Percentiles rank a stretch among this genome's conserved stretches.
These are phyloP conservation scores for Nitzschia palea DNA, from an alignment of 108 stramenopile species.

Conservation along the genomic window DNA sequence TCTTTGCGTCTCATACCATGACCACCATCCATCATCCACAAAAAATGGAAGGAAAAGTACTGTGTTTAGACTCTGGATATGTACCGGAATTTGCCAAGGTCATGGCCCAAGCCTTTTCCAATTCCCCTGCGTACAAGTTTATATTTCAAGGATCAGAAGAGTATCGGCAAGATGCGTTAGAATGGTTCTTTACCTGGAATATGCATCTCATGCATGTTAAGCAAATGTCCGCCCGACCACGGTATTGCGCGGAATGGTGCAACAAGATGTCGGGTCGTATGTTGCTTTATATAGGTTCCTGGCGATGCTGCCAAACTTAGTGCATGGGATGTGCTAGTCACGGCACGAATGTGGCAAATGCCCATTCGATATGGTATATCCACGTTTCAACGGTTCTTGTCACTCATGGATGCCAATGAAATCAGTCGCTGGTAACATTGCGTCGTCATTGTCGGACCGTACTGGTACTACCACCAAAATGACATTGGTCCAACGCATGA, in stretches of 20 bases:
- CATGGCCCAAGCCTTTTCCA: conserved; percentile 22
- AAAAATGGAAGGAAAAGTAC: not conserved
- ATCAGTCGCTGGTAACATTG: too few relatives aligned
- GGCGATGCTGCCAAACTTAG: not conserved
- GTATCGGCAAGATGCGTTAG: conserved; percentile 18
- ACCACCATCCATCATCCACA: too few relatives aligned
- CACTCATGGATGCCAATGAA: not conserved
- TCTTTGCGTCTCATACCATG: too few relatives aligned
- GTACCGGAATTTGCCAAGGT: conserved; percentile 22
- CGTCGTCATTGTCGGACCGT: not conserved
- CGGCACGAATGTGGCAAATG: conserved; percentile 8
- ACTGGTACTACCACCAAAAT: not conserved
- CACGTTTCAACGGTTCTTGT: conserved; percentile 9
- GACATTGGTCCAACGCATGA: conserved; percentile 27
- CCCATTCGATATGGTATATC: conserved; percentile 19
- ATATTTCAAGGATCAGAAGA: conserved; percentile 10
- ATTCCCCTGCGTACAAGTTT: conserved; percentile 12
- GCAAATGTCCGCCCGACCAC: not conserved
- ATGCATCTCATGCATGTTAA: conserved; percentile 1
- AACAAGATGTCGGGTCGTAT: not conserved
- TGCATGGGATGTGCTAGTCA: conserved; percentile 5
- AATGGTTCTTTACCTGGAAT: conserved; percentile 25
- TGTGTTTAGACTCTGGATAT: not conserved
- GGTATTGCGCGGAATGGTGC: conserved; percentile 1
- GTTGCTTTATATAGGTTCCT: conserved; percentile 8